Conservation (phyloP, 2,329 filamentous ascomycete species). For the Trichoderma semiorbis region DNA sequence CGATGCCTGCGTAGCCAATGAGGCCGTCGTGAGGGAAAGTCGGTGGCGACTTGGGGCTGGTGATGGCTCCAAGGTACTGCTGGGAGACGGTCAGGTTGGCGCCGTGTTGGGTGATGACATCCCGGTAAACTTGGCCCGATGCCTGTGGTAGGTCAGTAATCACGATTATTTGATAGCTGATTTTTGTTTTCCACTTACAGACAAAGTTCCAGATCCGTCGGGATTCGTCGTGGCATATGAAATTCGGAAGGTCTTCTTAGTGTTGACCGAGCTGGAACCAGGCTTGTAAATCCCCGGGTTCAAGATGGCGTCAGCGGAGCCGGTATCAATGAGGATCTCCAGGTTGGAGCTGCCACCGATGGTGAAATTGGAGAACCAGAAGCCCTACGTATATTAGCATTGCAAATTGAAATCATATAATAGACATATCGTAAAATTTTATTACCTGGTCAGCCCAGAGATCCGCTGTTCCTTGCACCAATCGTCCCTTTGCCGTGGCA, state of each 20-base stretch:
- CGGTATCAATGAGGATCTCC: conserved; percentile 23
- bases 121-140: conserved; percentile 20
- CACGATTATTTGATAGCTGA: not conserved
- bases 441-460: conserved; percentile 20
- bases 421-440: not conserved
- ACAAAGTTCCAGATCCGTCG: conserved; percentile 19
- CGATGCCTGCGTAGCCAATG: conserved; percentile 21
- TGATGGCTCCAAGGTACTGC: conserved; percentile 20
- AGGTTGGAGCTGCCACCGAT: conserved; percentile 22
- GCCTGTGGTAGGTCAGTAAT: conserved; percentile 12
- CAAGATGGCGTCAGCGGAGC: conserved; percentile 21
- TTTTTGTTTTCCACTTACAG: conserved; percentile 9
- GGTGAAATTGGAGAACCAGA: conserved; percentile 24
- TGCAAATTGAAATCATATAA: not conserved
- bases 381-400: conserved; percentile 18
- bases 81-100: conserved; percentile 21
- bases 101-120: conserved; percentile 21
- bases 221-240: conserved; percentile 23
- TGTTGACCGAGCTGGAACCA: conserved; percentile 12
- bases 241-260: conserved; percentile 16
- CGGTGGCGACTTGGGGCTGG: conserved; percentile 12
- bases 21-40: conserved; percentile 23
- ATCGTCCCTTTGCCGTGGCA: conserved; percentile 14
- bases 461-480: not conserved
- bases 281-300: conserved; percentile 23